Conservation (phyloP, 208 protist species). For the Leishmania tropica region DNA sequence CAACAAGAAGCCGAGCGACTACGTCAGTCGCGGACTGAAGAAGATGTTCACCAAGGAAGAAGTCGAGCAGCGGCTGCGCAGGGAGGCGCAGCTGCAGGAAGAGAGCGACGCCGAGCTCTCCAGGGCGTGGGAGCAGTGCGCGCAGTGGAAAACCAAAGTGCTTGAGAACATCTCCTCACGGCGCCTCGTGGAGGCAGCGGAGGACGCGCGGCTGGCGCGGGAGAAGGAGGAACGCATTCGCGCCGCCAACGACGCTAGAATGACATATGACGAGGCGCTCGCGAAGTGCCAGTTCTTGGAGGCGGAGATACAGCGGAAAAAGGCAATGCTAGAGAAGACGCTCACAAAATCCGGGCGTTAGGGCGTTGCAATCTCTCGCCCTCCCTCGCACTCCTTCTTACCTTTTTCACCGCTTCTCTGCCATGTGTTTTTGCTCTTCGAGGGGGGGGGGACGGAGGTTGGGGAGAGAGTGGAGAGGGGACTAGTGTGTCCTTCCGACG, state of each 20-base stretch:
- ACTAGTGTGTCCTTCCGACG: not conserved
- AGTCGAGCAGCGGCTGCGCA: constrained; percentile 46
- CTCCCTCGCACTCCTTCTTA: constrained; percentile 12
- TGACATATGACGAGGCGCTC: constrained; percentile 68
- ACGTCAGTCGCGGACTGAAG: constrained; percentile 77
- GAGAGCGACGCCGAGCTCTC: constrained; percentile 37
- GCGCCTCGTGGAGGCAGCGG: constrained; percentile 29
- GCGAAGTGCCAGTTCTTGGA: constrained; percentile 70
- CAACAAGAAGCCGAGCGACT: constrained; percentile 80
- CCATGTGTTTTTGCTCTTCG: not conserved
- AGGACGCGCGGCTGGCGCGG: constrained; percentile 68
- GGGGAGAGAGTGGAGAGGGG: not conserved
- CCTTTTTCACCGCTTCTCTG: constrained; percentile 6
- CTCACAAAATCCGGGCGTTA: constrained; percentile 27
- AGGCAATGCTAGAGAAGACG: constrained; percentile 66
- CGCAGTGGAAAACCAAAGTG: constrained; percentile 30
- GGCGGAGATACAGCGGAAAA: constrained; percentile 68
- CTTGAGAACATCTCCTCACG: constrained; percentile 17
- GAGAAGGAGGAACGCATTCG: constrained; percentile 74
- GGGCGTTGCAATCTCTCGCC: not conserved
- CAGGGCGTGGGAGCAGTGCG: constrained; percentile 24
- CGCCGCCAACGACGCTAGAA: constrained; percentile 76
- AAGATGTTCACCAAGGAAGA: constrained; percentile 79
- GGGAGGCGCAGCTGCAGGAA: constrained; percentile 31
- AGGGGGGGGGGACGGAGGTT: not conserved